Base-by-base conservation (phyloP, 441 rosid species). In the Adansonia rubrostipa region DNA sequence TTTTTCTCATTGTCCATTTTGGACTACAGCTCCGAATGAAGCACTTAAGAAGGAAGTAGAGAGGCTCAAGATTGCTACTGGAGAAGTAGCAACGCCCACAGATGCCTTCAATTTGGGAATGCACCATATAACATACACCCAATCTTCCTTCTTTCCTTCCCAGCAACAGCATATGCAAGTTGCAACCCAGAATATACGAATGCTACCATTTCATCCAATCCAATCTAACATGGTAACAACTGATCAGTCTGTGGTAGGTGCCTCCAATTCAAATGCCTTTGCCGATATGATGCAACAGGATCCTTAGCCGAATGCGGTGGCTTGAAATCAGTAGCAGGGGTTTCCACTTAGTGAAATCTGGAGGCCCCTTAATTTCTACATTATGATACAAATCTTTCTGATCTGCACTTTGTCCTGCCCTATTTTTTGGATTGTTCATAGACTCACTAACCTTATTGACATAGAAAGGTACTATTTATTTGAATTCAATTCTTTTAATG, bases 21-120 rank as follows among this genome's bases (percentile, higher is more conserved):
- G 57, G 10, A 69, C 45, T 73, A 33, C 92, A 95, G 98, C 98
- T 80, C 80, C 92, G 78, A 95, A 92, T 77, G 97, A 93, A 6
- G 92, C 96, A 11, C 87, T 95, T 60, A 95, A 90, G 86, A 92
- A 92, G 81, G 99, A 95, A 86, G 94, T 95, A 1, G 97, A 95
- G 85, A 89, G 98, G 87, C 92, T 93, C 58, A 93, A 90, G 80
- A 72, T 89, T 48, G 92, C 92, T 22, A 95, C 97, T 0, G 97
- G 99, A 81, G 97, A 95, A 86, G 81, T 82, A 45, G 82, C 79
- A 72, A 90, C 95, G n/a, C 84, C 83, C 0, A 80, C 94, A 1
- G 96, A 95, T 78, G 68, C 89, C 53, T 95, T 86, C 64, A 86
- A 90, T 83, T 78, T 92, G 13, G 96, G 94, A 69, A 93, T 93